A percentile compares a stretch with the other conserved stretches of the same genome.
Conservation (phyloP, 345 rosid genomes). For the rapeseed (Brassica napus) region Da-Ae NC_063440.1:11485501-11486000, state of each 20-base stretch:
- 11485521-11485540: slow-evolving; percentile 31
- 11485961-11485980: not conserved
- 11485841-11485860: not conserved
- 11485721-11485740: not conserved
- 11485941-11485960: not conserved
- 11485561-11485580: slow-evolving; percentile 39
- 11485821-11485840: slow-evolving; percentile 2
- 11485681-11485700: slow-evolving; percentile 21
- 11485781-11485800: slow-evolving; percentile 16
- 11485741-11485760: not conserved
- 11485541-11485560: slow-evolving; percentile 6
- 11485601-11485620: slow-evolving; percentile 41
- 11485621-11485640: slow-evolving; percentile 36
- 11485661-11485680: slow-evolving; percentile 42
- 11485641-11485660: slow-evolving; percentile 37
- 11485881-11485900: not conserved
- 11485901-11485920: slow-evolving; percentile 4
- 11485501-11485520: slow-evolving; percentile 33
- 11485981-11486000: not conserved
- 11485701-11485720: slow-evolving; percentile 9
- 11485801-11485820: slow-evolving; percentile 21
- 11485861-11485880: not conserved
- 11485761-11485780: not conserved
- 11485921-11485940: slow-evolving; percentile 10
- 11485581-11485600: slow-evolving; percentile 32